phyloP scores from a whole-genome alignment of 2,329 filamentous ascomycete genomes.

The Ascochyta clinopodiicola region DNA sequence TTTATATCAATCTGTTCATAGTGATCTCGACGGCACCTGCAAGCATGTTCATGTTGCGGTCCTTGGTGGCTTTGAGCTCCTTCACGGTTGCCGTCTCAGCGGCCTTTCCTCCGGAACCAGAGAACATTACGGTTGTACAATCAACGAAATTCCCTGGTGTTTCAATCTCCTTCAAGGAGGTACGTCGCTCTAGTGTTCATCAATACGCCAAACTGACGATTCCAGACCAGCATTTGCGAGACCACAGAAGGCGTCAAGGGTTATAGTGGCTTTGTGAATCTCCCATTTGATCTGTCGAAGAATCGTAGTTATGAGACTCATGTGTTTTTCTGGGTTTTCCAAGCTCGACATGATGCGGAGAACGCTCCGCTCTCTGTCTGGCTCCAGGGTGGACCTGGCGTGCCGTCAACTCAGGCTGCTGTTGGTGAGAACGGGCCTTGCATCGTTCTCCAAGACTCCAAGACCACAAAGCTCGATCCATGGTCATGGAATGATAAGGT shows the following conservation, averaged over 20 bases:
- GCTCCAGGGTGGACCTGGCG: constrained; percentile 22
- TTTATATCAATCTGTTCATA: not conserved
- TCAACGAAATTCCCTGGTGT: constrained; percentile 18
- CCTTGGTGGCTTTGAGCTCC: not conserved
- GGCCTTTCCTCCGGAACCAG: not conserved
- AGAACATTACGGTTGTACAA: not conserved
- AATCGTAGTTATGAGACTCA: constrained; percentile 20
- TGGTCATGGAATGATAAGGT: constrained; percentile 40
- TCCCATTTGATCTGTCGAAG: constrained; percentile 44
- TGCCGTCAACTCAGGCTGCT: constrained; percentile 27
- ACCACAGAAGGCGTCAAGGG: constrained; percentile 58
- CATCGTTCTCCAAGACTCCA: constrained; percentile 21
- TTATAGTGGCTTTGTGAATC: constrained; percentile 64
- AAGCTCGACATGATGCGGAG: constrained; percentile 22
- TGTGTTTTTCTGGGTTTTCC: constrained; percentile 31
- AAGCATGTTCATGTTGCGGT: not conserved
- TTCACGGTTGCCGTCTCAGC: not conserved
- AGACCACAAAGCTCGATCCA: constrained; percentile 22
- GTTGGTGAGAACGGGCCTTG: constrained; percentile 23
- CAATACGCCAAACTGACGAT: not conserved
- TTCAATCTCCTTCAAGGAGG: constrained; percentile 23
- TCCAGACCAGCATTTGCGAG: constrained; percentile 55
- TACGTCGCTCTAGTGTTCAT: not conserved
- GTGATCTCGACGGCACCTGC: not conserved
- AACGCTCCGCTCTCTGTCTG: constrained; percentile 23